A percentile compares a stretch with the other conserved stretches of the same genome.
Conservation (phyloP, 176 grass and related monocot species). For the Cymbopogon citratus region DNA sequence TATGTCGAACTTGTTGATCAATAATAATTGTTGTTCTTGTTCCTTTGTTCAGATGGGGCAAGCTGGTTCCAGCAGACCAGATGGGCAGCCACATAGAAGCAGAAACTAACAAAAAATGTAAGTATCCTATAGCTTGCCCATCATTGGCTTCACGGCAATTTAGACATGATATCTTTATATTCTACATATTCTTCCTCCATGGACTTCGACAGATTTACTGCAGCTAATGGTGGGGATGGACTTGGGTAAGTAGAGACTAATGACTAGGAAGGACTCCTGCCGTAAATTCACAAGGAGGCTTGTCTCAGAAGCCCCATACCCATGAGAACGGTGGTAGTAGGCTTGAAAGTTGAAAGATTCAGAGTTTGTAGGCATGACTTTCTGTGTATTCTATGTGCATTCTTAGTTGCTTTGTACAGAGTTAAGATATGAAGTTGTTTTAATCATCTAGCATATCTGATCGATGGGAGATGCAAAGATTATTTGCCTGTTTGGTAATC, state of each 20-base stretch:
- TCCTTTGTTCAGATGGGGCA: slow-evolving; percentile 4
- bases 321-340: background rate
- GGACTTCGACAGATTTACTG: background rate
- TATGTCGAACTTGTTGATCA: background rate
- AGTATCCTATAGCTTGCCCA: background rate
- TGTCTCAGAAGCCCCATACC: background rate
- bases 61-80: background rate
- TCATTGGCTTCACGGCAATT: background rate
- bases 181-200: background rate
- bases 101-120: slow-evolving; percentile 41
- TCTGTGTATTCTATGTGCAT: background rate
- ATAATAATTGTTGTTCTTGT: background rate
- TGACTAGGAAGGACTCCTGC: background rate
- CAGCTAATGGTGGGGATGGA: background rate
- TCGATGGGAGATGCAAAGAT: background rate
- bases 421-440: background rate
- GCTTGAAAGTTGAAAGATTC: background rate
- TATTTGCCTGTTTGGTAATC: background rate
- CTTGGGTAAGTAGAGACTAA: background rate
- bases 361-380: background rate
- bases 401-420: background rate
- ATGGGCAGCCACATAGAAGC: background rate
- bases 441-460: background rate
- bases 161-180: background rate
- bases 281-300: background rate